Base-by-base conservation (phyloP, 345 rosid species). In the Brassica rapa region DNA sequence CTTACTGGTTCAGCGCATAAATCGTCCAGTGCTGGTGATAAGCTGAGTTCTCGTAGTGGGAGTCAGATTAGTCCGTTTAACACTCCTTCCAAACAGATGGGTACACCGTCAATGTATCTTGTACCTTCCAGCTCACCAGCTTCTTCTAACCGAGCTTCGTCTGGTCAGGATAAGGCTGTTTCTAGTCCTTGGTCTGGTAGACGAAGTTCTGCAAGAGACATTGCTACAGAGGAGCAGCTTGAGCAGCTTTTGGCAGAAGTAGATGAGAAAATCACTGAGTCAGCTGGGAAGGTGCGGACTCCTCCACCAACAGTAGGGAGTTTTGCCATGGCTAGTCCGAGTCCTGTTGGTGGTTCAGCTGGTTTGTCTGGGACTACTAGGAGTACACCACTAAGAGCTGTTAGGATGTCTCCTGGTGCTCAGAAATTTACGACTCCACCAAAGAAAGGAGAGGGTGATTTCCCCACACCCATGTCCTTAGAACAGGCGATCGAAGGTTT, bases 361-460 rank as follows among this genome's bases (percentile, higher is more conserved):
- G 88, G 85, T 76, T 80, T 91, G 66, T 87, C 98, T 84, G 97
- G 96, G 81, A 87, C 91, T 81, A 78, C 89, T 16, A 89, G 98
- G 84, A 93, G 87, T 72, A 93, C 95, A 30, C 99, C 99, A 60
- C 81, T 91, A 82, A 86, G 98, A 83, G 86, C 88, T 49, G 98
- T 94, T 71, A 89, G 98, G 86, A 89, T 94, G 97, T 94, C 99
- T 86, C 99, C 99, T 72, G 87, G 93, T 77, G 92, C 92, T 62
- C 99, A 94, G 84, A 94, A 94, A 73, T 92, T 89, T 84, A 85
- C 88, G 41, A 92, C 98, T 67, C 96, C 98, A 63, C 97, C 97
- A 43, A 93, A 94, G 88, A 94, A 92, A 85, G 98, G 97, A 84
- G 98, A 94, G 62, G 97, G 96, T 23, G 97, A 94, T 11, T 86